These are phyloP conservation scores for Calonectria pseudoturangicola DNA, from an alignment of 2,329 filamentous ascomycete species.

Conservation along the genomic window DNA sequence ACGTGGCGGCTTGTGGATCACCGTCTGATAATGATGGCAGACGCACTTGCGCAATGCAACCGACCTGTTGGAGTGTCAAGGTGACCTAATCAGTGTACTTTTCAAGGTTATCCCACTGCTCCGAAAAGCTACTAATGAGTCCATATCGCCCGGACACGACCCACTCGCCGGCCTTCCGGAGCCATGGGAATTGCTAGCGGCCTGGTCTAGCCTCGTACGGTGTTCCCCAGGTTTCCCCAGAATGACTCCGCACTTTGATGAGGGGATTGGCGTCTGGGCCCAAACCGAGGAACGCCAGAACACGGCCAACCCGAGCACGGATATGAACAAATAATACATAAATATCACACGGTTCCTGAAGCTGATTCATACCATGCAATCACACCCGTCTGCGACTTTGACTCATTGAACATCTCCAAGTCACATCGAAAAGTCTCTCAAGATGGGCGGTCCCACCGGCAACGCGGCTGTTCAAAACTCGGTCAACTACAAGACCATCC, in stretches of 20 bases:
- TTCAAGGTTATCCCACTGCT: too few relatives aligned
- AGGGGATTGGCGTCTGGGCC: not conserved
- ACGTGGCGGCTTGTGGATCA: too few relatives aligned
- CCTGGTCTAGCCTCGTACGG: not conserved
- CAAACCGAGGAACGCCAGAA: not conserved
- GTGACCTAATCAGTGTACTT: too few relatives aligned
- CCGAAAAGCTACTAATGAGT: too few relatives aligned
- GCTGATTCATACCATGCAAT: not conserved
- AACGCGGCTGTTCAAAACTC: not conserved
- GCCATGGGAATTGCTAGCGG: not conserved
- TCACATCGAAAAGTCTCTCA: not conserved
- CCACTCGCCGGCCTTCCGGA: conserved; percentile 30
- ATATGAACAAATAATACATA: not conserved
- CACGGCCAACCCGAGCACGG: not conserved
- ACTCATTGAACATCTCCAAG: not conserved
- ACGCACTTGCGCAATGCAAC: too few relatives aligned
- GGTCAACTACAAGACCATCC: conserved; percentile 18
- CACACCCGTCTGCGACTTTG: not conserved
- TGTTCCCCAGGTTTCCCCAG: conserved; percentile 15
- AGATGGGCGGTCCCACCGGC: not conserved
- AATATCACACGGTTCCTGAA: not conserved
- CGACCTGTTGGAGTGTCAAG: too few relatives aligned
- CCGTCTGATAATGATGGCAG: too few relatives aligned
- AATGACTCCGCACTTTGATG: not conserved
- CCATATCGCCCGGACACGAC: too few relatives aligned